Conservation (phyloP, 2,329 filamentous ascomycete species). For the Nothophoma quercina region DNA sequence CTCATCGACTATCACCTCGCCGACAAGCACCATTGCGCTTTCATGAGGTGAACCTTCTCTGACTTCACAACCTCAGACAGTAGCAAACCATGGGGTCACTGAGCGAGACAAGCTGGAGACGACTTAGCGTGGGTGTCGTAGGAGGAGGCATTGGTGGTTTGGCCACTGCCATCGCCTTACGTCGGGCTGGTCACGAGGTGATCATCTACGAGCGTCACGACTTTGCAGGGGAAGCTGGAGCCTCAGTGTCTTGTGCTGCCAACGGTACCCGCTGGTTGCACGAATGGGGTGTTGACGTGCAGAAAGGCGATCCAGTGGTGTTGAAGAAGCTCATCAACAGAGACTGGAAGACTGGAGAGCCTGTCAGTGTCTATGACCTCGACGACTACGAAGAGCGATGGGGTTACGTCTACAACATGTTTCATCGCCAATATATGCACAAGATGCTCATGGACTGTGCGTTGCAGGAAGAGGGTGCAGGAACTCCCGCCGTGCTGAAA, state of each 20-base stretch:
- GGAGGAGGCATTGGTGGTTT: slow-evolving; percentile 64
- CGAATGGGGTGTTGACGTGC: slow-evolving; percentile 71
- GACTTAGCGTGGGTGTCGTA: slow-evolving; percentile 51
- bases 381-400: slow-evolving; percentile 70
- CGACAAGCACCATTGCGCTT: too few relatives aligned
- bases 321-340: slow-evolving; percentile 71
- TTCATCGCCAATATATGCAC: slow-evolving; percentile 74
- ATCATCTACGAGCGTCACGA: slow-evolving; percentile 72
- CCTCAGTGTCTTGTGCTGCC: slow-evolving; percentile 62
- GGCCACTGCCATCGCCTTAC: slow-evolving; percentile 59
- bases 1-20: too few relatives aligned
- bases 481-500: slow-evolving; percentile 60
- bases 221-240: slow-evolving; percentile 71
- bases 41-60: too few relatives aligned
- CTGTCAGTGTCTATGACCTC: slow-evolving; percentile 68
- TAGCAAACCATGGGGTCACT: slow-evolving; percentile 13
- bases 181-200: slow-evolving; percentile 61
- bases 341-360: slow-evolving; percentile 74
- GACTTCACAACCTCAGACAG: too few relatives aligned
- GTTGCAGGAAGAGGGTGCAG: slow-evolving; percentile 59
- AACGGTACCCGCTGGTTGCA: slow-evolving; percentile 75
- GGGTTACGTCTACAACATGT: slow-evolving; percentile 71
- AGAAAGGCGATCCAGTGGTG: slow-evolving; percentile 69
- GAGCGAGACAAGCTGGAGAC: slow-evolving; percentile 25
- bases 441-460: slow-evolving; percentile 69